Evolutionary conservation across 305 asterid species (phyloP), one percentile per base, ranked within the genome.

Genomic region (Nicotiana rustica): DNA sequence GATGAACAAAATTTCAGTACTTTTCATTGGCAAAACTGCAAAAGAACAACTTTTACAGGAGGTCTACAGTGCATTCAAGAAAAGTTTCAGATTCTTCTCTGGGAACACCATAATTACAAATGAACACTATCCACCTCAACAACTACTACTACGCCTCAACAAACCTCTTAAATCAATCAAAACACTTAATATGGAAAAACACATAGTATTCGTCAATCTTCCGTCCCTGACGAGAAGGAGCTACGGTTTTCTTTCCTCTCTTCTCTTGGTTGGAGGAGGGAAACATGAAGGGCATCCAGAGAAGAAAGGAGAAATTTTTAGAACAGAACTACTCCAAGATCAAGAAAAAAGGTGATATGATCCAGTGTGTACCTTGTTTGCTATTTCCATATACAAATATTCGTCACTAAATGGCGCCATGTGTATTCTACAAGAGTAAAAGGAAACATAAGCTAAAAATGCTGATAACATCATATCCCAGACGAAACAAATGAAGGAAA

Each of bases 401-500:
- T 95, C 99, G 82, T 97, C 99, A 57, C 97, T 93, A 91, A 97
- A 97, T 56, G 99, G 99, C 14, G 99, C 99, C 99, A 95, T 92
- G 82, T 97, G 98, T 89, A 97, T 92, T 88, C 99, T 97, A 86
- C 93, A 91, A 85, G 80, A 84, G 84, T 85, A 86, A 83, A 86
- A 84, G 81, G 41, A 78, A 55, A 52, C 1, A 3, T 73, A 73
- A 73, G 62, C 41, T 49, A 49, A 44, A 80, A 66, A 67, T 56
- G 13, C 55, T 12, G 41, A 67, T 44, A 66, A 44, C 10, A 18
- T 0, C 55, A 33, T 73, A 67, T 52, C 31, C 67, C 52, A 81
- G 67, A 70, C 12, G 10, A 73, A 4, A 14, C 41, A 49, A 17
- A 47, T 25, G 41, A 49, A 73, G 44, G 44, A 21, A 44, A 44